phyloP scores from a whole-genome alignment of 75 land plant species.

The Selaginella tamariscina region DNA sequence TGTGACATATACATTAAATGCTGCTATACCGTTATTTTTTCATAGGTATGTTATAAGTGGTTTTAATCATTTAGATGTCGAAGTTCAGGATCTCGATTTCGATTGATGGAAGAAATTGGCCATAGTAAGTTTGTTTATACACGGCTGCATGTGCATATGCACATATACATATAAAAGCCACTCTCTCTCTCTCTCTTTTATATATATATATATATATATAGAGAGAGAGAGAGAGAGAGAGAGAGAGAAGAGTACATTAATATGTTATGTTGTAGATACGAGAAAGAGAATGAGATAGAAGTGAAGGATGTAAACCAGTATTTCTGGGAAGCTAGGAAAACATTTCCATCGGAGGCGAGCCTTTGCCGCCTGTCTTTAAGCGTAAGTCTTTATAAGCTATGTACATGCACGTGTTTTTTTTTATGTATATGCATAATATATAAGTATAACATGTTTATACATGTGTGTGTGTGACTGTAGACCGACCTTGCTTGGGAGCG shows the following conservation, averaged over 20 bases:
- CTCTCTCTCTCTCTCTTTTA: background rate
- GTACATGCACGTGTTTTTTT: background rate
- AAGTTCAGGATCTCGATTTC: conserved; percentile 25
- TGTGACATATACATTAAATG: too few species aligned
- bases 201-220: background rate
- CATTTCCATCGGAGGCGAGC: conserved; percentile 8
- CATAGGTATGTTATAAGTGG: conserved; percentile 29
- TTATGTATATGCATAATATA: background rate
- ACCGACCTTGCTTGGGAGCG: conserved; percentile 33
- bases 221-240: too few species aligned
- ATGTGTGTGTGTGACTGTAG: too few species aligned
- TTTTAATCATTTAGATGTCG: conserved; percentile 20
- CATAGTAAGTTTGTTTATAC: conserved; percentile 37
- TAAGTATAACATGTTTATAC: background rate
- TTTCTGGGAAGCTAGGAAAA: conserved; percentile 27
- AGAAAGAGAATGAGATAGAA: conserved; percentile 31
- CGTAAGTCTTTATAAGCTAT: too few species aligned
- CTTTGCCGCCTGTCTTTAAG: conserved; percentile 23
- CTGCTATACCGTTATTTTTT: too few species aligned
- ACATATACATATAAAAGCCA: too few species aligned
- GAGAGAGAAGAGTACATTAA: too few species aligned
- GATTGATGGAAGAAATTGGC: conserved; percentile 30
- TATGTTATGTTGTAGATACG: conserved; percentile 26
- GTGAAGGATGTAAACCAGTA: conserved; percentile 27
- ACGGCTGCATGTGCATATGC: too few species aligned